phyloP scores from a whole-genome alignment of 768 basidiomycete genomes.

The Daedaleopsis sinensis region DNA sequence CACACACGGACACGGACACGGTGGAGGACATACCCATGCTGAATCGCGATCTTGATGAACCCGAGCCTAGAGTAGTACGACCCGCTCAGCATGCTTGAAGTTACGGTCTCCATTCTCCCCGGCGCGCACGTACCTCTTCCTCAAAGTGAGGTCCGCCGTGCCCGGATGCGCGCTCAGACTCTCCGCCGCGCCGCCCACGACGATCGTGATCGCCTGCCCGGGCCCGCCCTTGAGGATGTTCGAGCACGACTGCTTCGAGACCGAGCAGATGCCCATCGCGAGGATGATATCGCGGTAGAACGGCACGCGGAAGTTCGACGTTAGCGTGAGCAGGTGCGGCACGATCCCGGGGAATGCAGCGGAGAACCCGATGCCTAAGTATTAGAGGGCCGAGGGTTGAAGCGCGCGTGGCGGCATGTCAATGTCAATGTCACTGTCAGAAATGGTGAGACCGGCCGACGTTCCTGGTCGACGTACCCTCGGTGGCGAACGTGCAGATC shows the following conservation, averaged over 20 bases:
- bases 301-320: conserved; percentile 89
- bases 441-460: background rate
- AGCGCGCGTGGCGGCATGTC: background rate
- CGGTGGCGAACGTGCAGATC: conserved; percentile 93
- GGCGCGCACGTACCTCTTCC: conserved; percentile 60
- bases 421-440: too few species aligned
- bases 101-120: background rate
- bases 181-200: conserved; percentile 96
- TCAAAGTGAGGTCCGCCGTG: conserved; percentile 88
- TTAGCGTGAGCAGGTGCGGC: conserved; percentile 90
- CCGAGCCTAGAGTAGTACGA: conserved; percentile 59
- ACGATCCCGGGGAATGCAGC: conserved; percentile 85
- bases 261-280: conserved; percentile 87
- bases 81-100: background rate
- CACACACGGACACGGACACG: background rate
- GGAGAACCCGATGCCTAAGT: conserved; percentile 93
- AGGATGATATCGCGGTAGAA: conserved; percentile 93
- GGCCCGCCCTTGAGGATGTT: conserved; percentile 68
- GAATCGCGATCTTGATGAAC: conserved; percentile 94
- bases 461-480: conserved; percentile 51
- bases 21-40: conserved; percentile 70
- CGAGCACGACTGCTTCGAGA: conserved; percentile 87
- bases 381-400: too few species aligned
- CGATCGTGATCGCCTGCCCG: conserved; percentile 79
- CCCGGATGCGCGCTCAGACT: conserved; percentile 93